Evolutionary conservation across 257 asterid genomes (phyloP), one percentile per base, ranked within the genome.

Genomic region (Petrea volubilis): DNA sequence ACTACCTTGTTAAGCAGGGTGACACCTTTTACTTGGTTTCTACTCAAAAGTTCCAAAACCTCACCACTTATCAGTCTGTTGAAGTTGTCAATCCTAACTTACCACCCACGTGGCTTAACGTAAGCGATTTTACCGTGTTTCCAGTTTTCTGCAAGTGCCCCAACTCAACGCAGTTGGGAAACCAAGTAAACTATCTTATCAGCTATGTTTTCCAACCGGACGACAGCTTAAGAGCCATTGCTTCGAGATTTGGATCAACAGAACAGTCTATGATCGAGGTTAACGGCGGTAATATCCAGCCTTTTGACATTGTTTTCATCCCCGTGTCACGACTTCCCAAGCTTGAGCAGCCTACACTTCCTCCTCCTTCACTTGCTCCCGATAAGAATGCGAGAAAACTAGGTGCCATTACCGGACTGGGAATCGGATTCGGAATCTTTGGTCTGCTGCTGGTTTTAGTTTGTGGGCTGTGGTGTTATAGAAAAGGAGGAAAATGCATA

Each of bases 131-230:
- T 2, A 70, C 62, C 10, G 67, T 46, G 2, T 90, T 95, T 31
- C 99, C 99, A 6, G 69, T 95, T 25, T 95, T 95, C 78, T 95
- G 99, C 67, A 82, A 74, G 75, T 95, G 99, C 62, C 97, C 98
- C 9, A 79, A 38, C 23, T 12, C 78, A 0, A 76, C 85, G n/a
- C 84, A 83, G 75, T 9, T 71, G 77, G 75, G 6, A 28, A 83
- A 77, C 47, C 58, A 20, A 33, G 61, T 81, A 36, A 86, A 75
- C 58, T 84, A 60, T 64, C 88, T 92, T 2, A 64, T 95, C 65
- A 90, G 78, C 77, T 95, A 95, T 43, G 90, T 88, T 44, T 79
- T 83, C 18, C 99, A 85, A 50, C 91, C 88, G 21, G 68, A 77
- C 5, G 99, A 95, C 53, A 84, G 27, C 31, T 40, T 88, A 28